Evolutionary conservation across 2,329 filamentous ascomycete species (phyloP), one percentile per base, ranked within the genome.

Genomic region (Fusarium sp.): DNA sequence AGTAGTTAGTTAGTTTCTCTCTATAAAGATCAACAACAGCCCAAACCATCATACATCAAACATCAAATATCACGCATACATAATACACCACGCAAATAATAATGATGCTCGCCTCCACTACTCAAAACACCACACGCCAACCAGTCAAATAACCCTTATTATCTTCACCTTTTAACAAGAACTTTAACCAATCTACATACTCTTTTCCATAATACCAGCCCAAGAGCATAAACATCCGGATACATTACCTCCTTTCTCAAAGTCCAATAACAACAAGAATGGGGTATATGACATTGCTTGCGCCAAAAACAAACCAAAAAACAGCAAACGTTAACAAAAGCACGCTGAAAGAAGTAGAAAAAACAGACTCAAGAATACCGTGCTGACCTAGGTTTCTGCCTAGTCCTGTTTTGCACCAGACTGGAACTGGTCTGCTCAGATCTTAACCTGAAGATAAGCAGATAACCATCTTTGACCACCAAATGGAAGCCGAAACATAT

Each of bases 341-440:
- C 38, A 58, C 39, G 45, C 24, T 33, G 24, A 26, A 33, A 26
- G 41, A 36, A 33, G 20, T 33, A 26, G 26, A 49, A 63, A 51
- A 62, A 47, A 12, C 26, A 52, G 36, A 48, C 38, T 42, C 14
- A 62, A 44, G 33, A 55, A 44, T 48, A 11, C 41, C 52, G 41
- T 72, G 62, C 47, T 62, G 35, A 59, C 71, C 71, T 64, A 62
- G 63, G 59, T 57, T 44, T 55, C 24, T 59, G n/a, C 62, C 66
- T 57, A 73, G 72, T 74, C n/a, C 71, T 74, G 71, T 74, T 72
- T 49, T 57, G 47, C n/a, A 55, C 71, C 72, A 74, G 67, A 51
- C 72, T 74, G 72, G 69, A 49, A 28, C 56, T 58, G 67, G 70
- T 56, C 31, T 49, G 42, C 61, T 41, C 55, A 48, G 48, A 28